These are phyloP conservation scores for Hemileia vastatrix DNA, from an alignment of 1,284 basidiomycete species.

Conservation along the genomic window DNA sequence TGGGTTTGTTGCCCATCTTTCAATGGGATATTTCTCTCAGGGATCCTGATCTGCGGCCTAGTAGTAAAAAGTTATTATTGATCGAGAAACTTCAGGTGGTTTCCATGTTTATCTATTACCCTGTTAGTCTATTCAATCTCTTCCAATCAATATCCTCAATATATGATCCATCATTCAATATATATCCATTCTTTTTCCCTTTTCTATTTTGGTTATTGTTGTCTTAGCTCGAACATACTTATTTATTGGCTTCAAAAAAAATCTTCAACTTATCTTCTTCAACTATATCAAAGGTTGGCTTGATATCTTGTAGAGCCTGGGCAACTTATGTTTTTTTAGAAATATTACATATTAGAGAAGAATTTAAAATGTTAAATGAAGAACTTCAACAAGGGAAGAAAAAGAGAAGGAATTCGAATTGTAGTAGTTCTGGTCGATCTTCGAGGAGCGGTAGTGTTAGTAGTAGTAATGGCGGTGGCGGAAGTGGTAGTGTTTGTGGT, in stretches of 20 bases:
- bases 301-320: slow-evolving; percentile 21
- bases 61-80: not conserved
- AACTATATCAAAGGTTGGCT: slow-evolving; percentile 2
- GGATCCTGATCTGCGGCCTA: not conserved
- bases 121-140: slow-evolving; percentile 10
- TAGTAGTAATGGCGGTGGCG: too few relatives aligned
- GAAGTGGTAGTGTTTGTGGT: too few relatives aligned
- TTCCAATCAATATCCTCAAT: not conserved
- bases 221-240: slow-evolving; percentile 15
- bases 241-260: slow-evolving; percentile 14
- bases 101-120: slow-evolving; percentile 20
- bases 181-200: not conserved
- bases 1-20: slow-evolving; percentile 11
- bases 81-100: slow-evolving; percentile 16
- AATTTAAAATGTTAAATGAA: not conserved
- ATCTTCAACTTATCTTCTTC: slow-evolving; percentile 1
- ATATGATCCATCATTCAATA: not conserved
- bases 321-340: slow-evolving; percentile 14
- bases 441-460: too few relatives aligned
- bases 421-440: too few relatives aligned
- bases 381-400: too few relatives aligned
- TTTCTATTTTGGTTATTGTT: not conserved
- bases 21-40: slow-evolving; percentile 11
- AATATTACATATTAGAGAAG: slow-evolving; percentile 7
- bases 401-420: too few relatives aligned